Base-by-base conservation (phyloP, 208 protist genomes). In the Leishmania amazonensis region DNA sequence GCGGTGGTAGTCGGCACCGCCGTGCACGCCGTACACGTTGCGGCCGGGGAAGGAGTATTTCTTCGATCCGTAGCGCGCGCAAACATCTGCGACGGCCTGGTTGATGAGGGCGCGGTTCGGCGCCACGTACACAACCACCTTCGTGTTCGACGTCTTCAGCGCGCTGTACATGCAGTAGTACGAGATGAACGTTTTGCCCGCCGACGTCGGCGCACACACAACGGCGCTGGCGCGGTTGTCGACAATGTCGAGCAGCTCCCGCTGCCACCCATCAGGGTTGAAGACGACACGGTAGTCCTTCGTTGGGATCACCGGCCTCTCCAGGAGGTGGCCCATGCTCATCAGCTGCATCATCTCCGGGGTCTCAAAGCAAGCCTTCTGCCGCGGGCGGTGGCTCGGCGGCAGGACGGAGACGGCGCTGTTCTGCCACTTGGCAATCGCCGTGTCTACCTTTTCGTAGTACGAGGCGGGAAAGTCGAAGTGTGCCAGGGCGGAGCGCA, bases 171-270 rank as follows among this genome's bases (percentile, higher is more conserved):
- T 99, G 83, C 90, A 95, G 89, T 99, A 99, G 85, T 97, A 99
- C 49, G 95, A 98, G 84, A 99, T 98, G 87, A 99, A 99, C 0
- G 98, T 99, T 88, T 99, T 99, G 71, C 96, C 96, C 40, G 96
- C 96, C 28, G 95, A 98, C 13, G 98, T 99, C n/a, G 98, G 97
- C 19, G 98, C 97, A 83, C 90, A 97, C n/a, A 99, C 95, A 5
- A 99, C 94, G 7, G 96, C 96, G 76, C 94, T 98, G 64, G 91
- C 94, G 74, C 95, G 90, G 65, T 67, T 78, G 87, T 99, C 98
- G 19, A 99, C 96, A 62, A 98, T 96, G 87, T 99, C 97, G 3
- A 99, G 88, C 76, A 99, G 85, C 47, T 99, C 89, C 4, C 89
- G 83, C 88, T 99, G 98, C 98, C 98, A 99, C 31, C 60, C 82